Conservation (phyloP, 805 yeast genomes). For the Maudiozyma barnettii region DNA sequence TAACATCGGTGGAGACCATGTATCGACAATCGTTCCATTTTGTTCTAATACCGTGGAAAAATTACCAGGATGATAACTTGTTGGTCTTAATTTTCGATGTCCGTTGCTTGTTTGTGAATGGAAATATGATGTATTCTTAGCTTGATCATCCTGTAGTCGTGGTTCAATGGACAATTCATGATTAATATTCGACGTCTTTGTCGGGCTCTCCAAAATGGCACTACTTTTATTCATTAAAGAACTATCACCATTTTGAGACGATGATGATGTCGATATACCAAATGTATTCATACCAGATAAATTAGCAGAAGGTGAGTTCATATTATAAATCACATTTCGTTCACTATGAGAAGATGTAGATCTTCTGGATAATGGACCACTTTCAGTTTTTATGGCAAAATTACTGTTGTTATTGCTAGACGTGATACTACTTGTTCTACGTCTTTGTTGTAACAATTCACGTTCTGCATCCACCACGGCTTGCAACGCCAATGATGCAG, state of each 20-base stretch:
- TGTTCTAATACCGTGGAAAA: conserved; percentile 5
- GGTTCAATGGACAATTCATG: background rate
- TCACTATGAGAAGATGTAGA: conserved; percentile 1
- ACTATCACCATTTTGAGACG: conserved; percentile 17
- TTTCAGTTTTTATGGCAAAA: background rate
- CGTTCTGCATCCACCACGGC: conserved; percentile 61
- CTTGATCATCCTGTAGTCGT: background rate
- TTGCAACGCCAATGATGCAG: conserved; percentile 61
- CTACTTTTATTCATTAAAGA: conserved; percentile 20
- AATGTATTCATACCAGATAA: background rate
- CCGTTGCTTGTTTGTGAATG: conserved; percentile 18
- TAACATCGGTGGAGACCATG: no score
- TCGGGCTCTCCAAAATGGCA: conserved; percentile 21
- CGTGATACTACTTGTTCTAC: background rate
- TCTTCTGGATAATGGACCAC: background rate
- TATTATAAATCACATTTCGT: background rate
- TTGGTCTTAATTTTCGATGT: conserved; percentile 65
- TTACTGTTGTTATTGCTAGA: background rate
- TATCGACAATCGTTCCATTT: background rate
- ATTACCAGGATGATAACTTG: conserved; percentile 61
- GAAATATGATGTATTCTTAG: background rate
- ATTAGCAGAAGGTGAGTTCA: background rate
- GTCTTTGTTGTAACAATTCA: conserved; percentile 7
- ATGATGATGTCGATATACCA: conserved; percentile 6
- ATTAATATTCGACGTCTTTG: conserved; percentile 1